Conservation (phyloP, 2,329 filamentous ascomycete species). For the Raffaelea arxii region DNA sequence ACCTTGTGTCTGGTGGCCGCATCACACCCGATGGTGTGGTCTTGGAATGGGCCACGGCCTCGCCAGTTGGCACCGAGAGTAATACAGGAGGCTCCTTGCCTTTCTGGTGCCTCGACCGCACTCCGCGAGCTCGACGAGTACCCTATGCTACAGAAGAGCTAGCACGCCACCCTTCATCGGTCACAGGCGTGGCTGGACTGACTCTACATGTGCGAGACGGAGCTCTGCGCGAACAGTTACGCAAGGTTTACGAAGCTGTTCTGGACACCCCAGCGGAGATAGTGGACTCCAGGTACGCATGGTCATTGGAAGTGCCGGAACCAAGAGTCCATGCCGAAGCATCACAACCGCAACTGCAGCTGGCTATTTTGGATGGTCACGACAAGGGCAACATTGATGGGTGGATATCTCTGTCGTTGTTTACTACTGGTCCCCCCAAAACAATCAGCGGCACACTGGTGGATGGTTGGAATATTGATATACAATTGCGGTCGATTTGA, state of each 20-base stretch:
- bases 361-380: background rate
- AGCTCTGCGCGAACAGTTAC: slow-evolving; percentile 13
- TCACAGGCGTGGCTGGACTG: slow-evolving; percentile 38
- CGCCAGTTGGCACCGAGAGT: slow-evolving; percentile 25
- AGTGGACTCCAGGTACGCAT: background rate
- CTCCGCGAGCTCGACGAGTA: slow-evolving; percentile 44
- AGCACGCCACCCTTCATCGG: slow-evolving; percentile 39
- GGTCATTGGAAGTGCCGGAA: slow-evolving; percentile 7
- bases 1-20: slow-evolving; percentile 42
- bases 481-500: too few species aligned
- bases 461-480: background rate
- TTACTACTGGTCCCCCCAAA: background rate
- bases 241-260: slow-evolving; percentile 20
- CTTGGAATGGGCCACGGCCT: slow-evolving; percentile 45
- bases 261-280: background rate
- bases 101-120: slow-evolving; percentile 59
- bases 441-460: background rate
- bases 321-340: background rate
- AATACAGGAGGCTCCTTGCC: slow-evolving; percentile 40
- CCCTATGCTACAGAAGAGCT: slow-evolving; percentile 29
- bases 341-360: background rate
- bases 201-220: slow-evolving; percentile 22
- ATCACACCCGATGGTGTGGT: slow-evolving; percentile 43
- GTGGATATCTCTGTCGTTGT: background rate
- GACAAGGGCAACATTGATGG: background rate